These are phyloP conservation scores for maize (Zea mays) DNA, from an alignment of 176 grass and related monocot genomes.

Conservation along the genomic window Zm-B73-REFERENCE-NAM-5.0 NC_050103.1:6777501-6778000, in stretches of 20 bases:
- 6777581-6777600: no score
- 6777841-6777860: conserved; percentile 36
- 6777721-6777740: neutral
- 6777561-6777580: no score
- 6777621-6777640: neutral
- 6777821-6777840: conserved; percentile 49
- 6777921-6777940: conserved; percentile 1
- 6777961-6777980: conserved; percentile 4
- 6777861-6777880: conserved; percentile 38
- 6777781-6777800: neutral
- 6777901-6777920: conserved; percentile 64
- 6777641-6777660: neutral
- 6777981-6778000: conserved; percentile 28
- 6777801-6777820: conserved; percentile 33
- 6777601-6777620: conserved; percentile 25
- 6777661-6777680: neutral
- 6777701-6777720: neutral
- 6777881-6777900: conserved; percentile 69
- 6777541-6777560: no score
- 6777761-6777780: neutral
- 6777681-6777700: neutral
- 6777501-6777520: no score
- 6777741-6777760: neutral
- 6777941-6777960: conserved; percentile 17
- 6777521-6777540: no score